A percentile compares a stretch with the other conserved stretches of the same genome.
phyloP scores from a whole-genome alignment of 768 basidiomycete species.

The Tulasnella sp. region DNA sequence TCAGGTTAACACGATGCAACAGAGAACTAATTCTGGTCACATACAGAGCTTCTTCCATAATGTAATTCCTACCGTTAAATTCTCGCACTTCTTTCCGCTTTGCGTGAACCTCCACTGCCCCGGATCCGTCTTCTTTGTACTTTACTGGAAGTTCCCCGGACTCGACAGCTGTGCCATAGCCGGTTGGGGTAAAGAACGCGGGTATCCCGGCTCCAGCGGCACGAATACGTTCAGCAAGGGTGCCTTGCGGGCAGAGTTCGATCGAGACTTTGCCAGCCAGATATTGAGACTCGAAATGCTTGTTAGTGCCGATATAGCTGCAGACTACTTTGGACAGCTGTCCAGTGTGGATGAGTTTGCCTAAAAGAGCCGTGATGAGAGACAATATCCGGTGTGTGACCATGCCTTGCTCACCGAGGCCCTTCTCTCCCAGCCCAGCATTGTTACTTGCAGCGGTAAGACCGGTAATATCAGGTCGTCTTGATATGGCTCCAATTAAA shows the following conservation, averaged over 20 bases:
- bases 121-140: conserved; percentile 57
- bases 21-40: neutral
- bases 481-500: conserved; percentile 69
- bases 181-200: conserved; percentile 91
- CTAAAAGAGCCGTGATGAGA: neutral
- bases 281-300: conserved; percentile 46
- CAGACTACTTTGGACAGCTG: conserved; percentile 82
- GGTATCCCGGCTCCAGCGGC: conserved; percentile 86
- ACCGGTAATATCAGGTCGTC: conserved; percentile 64
- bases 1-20: conserved; percentile 12
- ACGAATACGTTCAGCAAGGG: conserved; percentile 80
- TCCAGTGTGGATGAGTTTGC: conserved; percentile 66
- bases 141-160: conserved; percentile 72
- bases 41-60: conserved; percentile 73
- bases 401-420: conserved; percentile 53
- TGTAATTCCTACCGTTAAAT: conserved; percentile 73
- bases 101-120: conserved; percentile 68
- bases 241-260: conserved; percentile 90
- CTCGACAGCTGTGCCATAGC: conserved; percentile 79
- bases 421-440: conserved; percentile 65
- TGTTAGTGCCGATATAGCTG: conserved; percentile 68
- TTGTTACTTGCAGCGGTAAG: conserved; percentile 88
- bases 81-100: conserved; percentile 71
- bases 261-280: conserved; percentile 75
- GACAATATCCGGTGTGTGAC: neutral